Evolutionary conservation across 2,329 filamentous ascomycete genomes (phyloP), one percentile per base, ranked within the genome.

Genomic region (Tolypocladium tundrense): DNA sequence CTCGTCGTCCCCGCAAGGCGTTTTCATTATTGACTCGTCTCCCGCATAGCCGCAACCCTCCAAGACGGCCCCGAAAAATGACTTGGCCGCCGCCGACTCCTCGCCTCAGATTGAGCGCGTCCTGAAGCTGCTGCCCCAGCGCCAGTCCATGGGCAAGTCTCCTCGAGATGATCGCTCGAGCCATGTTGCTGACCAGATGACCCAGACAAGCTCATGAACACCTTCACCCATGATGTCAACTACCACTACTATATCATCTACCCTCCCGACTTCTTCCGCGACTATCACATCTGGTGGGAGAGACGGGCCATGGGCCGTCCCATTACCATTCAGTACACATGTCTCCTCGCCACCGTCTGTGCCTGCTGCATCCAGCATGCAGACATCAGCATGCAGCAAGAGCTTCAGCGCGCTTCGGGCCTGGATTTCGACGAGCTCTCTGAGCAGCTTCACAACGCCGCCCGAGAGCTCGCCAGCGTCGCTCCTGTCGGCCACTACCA

Each of bases 191-290:
- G n/a, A 55, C 48, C 43, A 48, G n/a, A 31, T 14, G 35, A 13
- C n/a, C 13, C 57, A 71, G 68, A 71, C 55, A 57, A 61, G 2
- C 60, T 71, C 2, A 62, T 70, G 4, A 62, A 66, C 31, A 64
- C 62, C 37, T 71, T 71, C 52, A 60, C 69, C 55, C 59, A 61
- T 37, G 66, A 67, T 35, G 64, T 70, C 55, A 71, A 71, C 53
- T 68, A 64, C 24, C 68, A 71, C 57, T 71, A 71, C 59, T 69
- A 70, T 62, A 66, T 70, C 57, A 64, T 71, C 53, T 68, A 70
- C 53, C 64, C 66, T n/a, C 62, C 66, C 10, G 57, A 61, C 9
- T 70, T 71, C 51, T 52, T 67, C 21, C 59, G 63, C 11, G 64
- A 70, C 31, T 71, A 71, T 43, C 62, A 69, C 27, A 60, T 61